Percentiles rank a stretch among this genome's conserved stretches.
These are phyloP conservation scores for Lactarius hatsudake DNA, from an alignment of 768 basidiomycete genomes.

Conservation along the genomic window DNA sequence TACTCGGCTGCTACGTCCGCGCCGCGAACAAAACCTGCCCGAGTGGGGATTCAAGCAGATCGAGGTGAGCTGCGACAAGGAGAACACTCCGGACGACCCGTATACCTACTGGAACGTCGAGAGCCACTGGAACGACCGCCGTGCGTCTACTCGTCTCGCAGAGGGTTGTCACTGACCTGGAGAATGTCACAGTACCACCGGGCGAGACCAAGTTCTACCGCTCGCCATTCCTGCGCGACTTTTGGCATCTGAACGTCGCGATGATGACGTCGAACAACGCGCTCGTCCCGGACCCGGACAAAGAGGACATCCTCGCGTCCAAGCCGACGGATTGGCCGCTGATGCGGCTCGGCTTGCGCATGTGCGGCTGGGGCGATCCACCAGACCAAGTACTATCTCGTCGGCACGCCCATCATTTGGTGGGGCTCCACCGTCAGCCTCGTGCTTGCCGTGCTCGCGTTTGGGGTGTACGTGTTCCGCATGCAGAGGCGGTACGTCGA, in stretches of 20 bases:
- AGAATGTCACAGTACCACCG: conserved; percentile 47
- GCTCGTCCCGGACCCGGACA: conserved; percentile 94
- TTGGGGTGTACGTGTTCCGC: conserved; percentile 74
- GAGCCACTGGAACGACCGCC: conserved; percentile 91
- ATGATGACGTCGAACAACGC: conserved; percentile 99
- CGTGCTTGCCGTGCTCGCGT: conserved; percentile 46
- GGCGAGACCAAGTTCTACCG: conserved; percentile 81
- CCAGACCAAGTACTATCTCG: conserved; percentile 89
- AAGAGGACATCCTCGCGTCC: conserved; percentile 96
- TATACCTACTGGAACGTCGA: conserved; percentile 99
- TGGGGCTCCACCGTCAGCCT: conserved; percentile 78
- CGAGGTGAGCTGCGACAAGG: conserved; percentile 91
- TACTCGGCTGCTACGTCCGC: conserved; percentile 81
- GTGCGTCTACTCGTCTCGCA: conserved; percentile 48
- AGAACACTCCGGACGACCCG: conserved; percentile 72
- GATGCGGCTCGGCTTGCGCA: conserved; percentile 83
- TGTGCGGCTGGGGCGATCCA: conserved; percentile 95
- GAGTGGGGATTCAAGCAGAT: conserved; percentile 99
- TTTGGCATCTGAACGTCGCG: conserved; percentile 98
- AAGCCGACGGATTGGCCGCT: conserved; percentile 93
- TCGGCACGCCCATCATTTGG: conserved; percentile 92
- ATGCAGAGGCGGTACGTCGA: conserved; percentile 87
- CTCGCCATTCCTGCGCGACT: conserved; percentile 93
- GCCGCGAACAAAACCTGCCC: conserved; percentile 88
- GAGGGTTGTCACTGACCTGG: background rate